A percentile compares a stretch with the other conserved stretches of the same genome.
Conservation (phyloP, 345 rosid species). For the Arabidopsis suecica region DNA sequence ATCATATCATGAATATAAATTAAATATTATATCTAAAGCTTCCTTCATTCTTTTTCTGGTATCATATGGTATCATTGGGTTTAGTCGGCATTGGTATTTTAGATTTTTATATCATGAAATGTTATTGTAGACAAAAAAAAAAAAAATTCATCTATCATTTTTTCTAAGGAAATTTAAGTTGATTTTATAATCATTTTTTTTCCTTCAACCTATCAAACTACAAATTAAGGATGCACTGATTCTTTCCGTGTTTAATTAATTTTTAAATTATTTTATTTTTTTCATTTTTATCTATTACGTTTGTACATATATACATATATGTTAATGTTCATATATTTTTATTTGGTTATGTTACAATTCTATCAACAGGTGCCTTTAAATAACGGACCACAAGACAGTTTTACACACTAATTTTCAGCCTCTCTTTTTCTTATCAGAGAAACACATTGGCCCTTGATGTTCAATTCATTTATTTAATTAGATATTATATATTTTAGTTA, state of each 20-base stretch:
- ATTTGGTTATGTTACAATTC: too few relatives aligned
- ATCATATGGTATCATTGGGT: background rate
- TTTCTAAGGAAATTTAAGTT: too few relatives aligned
- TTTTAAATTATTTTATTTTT: too few relatives aligned
- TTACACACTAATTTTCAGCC: slow-evolving; percentile 55
- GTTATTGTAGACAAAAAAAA: background rate
- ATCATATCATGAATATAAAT: slow-evolving; percentile 15
- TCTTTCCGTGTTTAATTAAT: too few relatives aligned
- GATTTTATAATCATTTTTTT: too few relatives aligned
- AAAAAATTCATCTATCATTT: too few relatives aligned
- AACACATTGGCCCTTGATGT: slow-evolving; percentile 47
- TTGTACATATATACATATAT: too few relatives aligned
- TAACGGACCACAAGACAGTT: slow-evolving; percentile 68
- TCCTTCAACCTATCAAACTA: too few relatives aligned
- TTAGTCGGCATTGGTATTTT: slow-evolving; percentile 25
- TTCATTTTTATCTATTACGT: too few relatives aligned
- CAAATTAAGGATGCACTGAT: too few relatives aligned
- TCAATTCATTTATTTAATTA: slow-evolving; percentile 43
- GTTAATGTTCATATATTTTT: too few relatives aligned
- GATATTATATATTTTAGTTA: slow-evolving; percentile 50
- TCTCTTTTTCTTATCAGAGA: slow-evolving; percentile 32
- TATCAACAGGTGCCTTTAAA: slow-evolving; percentile 39
- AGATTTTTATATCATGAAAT: background rate
- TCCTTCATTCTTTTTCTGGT: background rate
- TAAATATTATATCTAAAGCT: background rate